These are phyloP conservation scores for Tetradesmus obliquus DNA, from an alignment of 139 green algal genomes.

Conservation along the genomic window DNA sequence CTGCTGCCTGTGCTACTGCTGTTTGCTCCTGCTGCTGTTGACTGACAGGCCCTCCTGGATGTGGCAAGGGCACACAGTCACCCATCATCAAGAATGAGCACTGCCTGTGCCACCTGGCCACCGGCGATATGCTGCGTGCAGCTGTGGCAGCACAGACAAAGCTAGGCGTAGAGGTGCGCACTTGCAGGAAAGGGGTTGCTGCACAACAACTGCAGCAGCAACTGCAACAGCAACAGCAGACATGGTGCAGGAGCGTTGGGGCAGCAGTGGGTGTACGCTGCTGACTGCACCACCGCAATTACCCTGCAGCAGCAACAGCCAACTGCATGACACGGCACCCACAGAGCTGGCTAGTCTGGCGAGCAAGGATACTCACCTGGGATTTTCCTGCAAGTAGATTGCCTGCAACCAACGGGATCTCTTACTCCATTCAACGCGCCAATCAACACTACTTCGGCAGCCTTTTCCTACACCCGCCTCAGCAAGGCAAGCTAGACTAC, in stretches of 20 bases:
- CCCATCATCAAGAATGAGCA: constrained; percentile 96
- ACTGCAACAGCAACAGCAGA: not conserved
- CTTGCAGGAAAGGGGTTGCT: not conserved
- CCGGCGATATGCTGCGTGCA: constrained; percentile 94
- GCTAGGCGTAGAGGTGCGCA: constrained; percentile 65
- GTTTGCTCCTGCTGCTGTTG: not conserved
- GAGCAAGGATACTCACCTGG: no score
- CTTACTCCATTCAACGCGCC: no score
- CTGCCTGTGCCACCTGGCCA: constrained; percentile 98
- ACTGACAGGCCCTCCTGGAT: constrained; percentile 86
- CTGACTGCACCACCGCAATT: no score
- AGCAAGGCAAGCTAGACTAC: no score
- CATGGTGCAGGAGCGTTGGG: not conserved
- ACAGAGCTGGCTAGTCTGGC: not conserved
- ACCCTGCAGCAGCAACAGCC: no score
- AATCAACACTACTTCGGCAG: no score
- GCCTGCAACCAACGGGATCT: no score
- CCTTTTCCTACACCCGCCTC: no score
- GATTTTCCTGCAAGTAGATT: no score
- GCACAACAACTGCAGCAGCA: not conserved
- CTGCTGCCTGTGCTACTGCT: not conserved
- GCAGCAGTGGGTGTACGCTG: not conserved
- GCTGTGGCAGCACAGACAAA: constrained; percentile 82
- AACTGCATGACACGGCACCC: no score
- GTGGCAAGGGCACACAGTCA: constrained; percentile 95